Evolutionary conservation across 371 early-diverging fungal genomes (phyloP), one percentile per base, ranked within the genome.

Genomic region (Rhizomucor miehei): DNA sequence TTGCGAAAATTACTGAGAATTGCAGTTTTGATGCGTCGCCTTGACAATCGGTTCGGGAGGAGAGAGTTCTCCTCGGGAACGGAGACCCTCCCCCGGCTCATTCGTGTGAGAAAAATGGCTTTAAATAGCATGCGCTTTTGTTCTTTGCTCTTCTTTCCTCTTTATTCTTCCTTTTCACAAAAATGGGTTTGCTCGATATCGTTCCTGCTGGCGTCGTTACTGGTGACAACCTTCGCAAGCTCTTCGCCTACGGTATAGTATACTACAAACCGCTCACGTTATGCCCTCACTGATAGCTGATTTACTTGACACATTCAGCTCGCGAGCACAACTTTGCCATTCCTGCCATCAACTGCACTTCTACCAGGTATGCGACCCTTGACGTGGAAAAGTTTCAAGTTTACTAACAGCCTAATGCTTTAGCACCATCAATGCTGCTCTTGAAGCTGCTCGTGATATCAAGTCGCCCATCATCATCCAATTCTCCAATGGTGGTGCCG

Each of bases 291-390:
- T n/a, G 5, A 36, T 29, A 41, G 9, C 9, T 19, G 29, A 6
- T 39, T 48, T 23, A 21, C 39, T n/a, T n/a, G 29, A 38, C 49
- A 2, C 46, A 35, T 44, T 5, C 51, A 75, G 91, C 92, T 46
- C 85, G 85, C 58, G 82, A 89, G 66, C 73, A 93, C 66, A 69
- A 78, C 37, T 93, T 92, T 56, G 94, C 94, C 55, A 94, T 94
- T 73, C 94, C 94, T 60, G 93, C 94, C 50, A 87, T 94, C 75
- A 94, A 94, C 86, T 92, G 92, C 84, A 93, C 93, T 60, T 88
- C 91, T 52, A 89, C 93, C 44, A 91, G 71, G 75, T 69, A 71
- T 61, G 44, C 2, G 12, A 25, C 48, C 12, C 24, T 13, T 20
- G 41, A 25, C 13, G n/a, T 23, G 48, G 17, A 48, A 34, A 54